A percentile compares a stretch with the other conserved stretches of the same genome.
Evolutionary conservation across 768 basidiomycete species (phyloP).

Genomic region (Mrakia gelida): DNA sequence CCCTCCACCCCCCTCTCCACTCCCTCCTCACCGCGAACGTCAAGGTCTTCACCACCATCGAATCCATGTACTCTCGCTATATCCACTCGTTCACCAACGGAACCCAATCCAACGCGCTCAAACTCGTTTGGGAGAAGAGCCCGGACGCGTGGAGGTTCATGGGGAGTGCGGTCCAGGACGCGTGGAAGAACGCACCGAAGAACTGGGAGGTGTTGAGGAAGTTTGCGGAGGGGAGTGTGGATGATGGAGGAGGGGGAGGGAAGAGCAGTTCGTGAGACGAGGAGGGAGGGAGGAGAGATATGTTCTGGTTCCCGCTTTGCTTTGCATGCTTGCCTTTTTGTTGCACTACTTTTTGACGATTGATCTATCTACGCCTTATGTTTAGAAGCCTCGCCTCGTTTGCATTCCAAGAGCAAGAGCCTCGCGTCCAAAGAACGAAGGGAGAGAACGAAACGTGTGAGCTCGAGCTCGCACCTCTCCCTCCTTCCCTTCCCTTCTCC

Average conservation of each 20-base stretch:
- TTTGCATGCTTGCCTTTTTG: no score
- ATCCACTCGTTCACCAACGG: conserved; percentile 32
- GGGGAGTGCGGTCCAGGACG: conserved; percentile 1
- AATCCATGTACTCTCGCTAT: conserved; percentile 55
- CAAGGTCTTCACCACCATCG: conserved; percentile 62
- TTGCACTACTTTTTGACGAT: no score
- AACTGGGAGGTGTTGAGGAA: conserved; percentile 17
- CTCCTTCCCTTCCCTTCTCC: no score
- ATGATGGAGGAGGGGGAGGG: background rate
- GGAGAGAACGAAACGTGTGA: no score
- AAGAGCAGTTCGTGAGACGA: background rate
- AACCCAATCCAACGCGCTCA: conserved; percentile 36
- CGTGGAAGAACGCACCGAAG: conserved; percentile 25
- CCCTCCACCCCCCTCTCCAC: conserved; percentile 36
- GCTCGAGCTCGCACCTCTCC: no score
- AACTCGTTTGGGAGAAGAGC: conserved; percentile 23
- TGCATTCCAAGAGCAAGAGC: no score
- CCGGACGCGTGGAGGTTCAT: conserved; percentile 17
- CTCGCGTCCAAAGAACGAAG: no score
- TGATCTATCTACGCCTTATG: no score
- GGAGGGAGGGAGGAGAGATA: no score
- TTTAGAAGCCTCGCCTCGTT: no score
- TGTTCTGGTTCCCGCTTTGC: no score
- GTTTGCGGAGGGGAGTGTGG: background rate
- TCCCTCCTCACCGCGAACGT: conserved; percentile 54